Conservation (phyloP, 208 protist genomes). For the Acanthamoeba lugdunensis region DNA sequence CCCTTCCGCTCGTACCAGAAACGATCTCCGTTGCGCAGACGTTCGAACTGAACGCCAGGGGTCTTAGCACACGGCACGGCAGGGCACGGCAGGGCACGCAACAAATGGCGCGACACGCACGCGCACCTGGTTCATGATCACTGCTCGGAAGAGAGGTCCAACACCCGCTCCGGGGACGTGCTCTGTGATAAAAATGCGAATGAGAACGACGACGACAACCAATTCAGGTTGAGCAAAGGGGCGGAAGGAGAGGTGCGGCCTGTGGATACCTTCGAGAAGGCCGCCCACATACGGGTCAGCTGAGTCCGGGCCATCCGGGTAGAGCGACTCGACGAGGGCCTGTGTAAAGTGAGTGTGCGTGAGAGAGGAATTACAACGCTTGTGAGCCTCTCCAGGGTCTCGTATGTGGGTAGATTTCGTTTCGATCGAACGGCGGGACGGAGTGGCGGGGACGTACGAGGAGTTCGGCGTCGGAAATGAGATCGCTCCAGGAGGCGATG, state of each 20-base stretch:
- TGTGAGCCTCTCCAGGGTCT: too few relatives aligned
- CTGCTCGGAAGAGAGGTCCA: constrained; percentile 19
- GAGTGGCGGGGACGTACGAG: background rate
- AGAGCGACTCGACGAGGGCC: background rate
- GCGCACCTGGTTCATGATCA: background rate
- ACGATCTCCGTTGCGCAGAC: constrained; percentile 64
- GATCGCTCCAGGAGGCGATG: background rate
- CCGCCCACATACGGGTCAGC: constrained; percentile 69
- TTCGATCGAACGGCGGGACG: background rate
- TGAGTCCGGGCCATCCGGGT: background rate
- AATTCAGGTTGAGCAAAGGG: too few relatives aligned
- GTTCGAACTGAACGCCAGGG: constrained; percentile 46
- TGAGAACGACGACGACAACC: too few relatives aligned
- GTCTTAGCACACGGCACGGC: too few relatives aligned
- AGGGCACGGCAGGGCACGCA: too few relatives aligned
- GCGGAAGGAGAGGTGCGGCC: too few relatives aligned
- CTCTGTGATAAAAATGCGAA: background rate
- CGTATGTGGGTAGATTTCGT: too few relatives aligned
- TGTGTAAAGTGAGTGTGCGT: background rate
- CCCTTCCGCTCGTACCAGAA: constrained; percentile 72
- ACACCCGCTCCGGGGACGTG: background rate
- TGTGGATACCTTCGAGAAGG: background rate
- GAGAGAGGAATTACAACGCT: background rate
- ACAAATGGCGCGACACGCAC: too few relatives aligned
- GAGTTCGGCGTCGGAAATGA: background rate